phyloP scores from a whole-genome alignment of 768 basidiomycete genomes.

The Collybiopsis confluens region DNA sequence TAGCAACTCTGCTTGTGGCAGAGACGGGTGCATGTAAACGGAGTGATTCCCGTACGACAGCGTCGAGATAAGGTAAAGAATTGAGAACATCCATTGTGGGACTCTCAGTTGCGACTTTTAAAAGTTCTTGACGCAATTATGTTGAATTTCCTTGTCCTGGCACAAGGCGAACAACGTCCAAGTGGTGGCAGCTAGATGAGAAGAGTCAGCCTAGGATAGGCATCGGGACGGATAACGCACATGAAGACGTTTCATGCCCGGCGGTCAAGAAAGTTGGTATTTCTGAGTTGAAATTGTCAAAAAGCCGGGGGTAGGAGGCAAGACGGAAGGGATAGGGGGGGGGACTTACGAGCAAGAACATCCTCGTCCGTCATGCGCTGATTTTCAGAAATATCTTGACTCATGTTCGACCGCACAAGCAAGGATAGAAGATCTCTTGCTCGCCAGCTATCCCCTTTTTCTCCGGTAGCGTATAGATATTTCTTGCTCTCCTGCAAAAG shows the following conservation, averaged over 20 bases:
- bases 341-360: conserved; percentile 42
- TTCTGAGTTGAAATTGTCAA: conserved; percentile 21
- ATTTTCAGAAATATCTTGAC: conserved; percentile 49
- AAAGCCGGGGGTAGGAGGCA: neutral
- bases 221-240: no score
- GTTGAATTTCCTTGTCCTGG: conserved; percentile 33
- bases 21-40: conserved; percentile 36
- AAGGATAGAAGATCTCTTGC: conserved; percentile 54
- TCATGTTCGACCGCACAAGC: conserved; percentile 61
- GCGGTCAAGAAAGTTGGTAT: conserved; percentile 41
- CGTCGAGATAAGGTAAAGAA: conserved; percentile 47
- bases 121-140: conserved; percentile 42
- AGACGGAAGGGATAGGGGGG: neutral
- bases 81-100: conserved; percentile 50
- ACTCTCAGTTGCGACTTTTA: conserved; percentile 30
- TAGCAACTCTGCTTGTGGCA: conserved; percentile 24
- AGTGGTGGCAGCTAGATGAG: conserved; percentile 18
- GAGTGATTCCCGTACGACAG: conserved; percentile 39
- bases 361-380: conserved; percentile 61
- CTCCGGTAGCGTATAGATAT: conserved; percentile 15
- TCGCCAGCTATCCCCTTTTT: conserved; percentile 25
- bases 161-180: conserved; percentile 45
- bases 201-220: no score
- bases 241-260: conserved; percentile 33
- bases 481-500: conserved; percentile 48